Base-by-base conservation (phyloP, 2,329 filamentous ascomycete genomes). In the Torrubiellomyces zombiae region DNA sequence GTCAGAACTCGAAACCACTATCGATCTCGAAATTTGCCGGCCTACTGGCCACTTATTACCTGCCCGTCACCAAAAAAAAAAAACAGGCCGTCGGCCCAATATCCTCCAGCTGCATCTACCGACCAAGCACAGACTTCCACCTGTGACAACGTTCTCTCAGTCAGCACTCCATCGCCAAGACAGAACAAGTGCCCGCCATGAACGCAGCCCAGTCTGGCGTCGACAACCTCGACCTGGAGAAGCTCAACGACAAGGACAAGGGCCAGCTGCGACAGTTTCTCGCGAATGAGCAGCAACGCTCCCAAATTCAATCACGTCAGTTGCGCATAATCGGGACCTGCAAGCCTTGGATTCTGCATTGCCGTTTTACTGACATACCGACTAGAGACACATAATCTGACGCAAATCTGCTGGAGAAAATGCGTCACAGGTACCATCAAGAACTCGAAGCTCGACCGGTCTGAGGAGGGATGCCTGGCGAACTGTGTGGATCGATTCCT, bases 401-500 rank as follows among this genome's bases (percentile, higher is more conserved):
- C 62, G 21, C 77, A 89, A 42, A 68, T 78, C 32, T 98, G 89
- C 67, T 98, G 85, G 74, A 82, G 75, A 47, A 95, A 94, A 59
- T 98, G 89, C 61, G 63, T 94, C 32, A 76, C 78, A 7, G 61
- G 71, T 27, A 63, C 62, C 29, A 75, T 94, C 48, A 73, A 74
- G 38, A 67, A 63, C 32, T 67, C 71, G 15, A 68, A 71, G 41
- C 60, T 98, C 37, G 81, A 91, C 38, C 67, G 64, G 42, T 59
- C 54, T 32, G 89, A 98, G 58, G 75, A 89, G 57, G 56, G 61
- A 7, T 98, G 89, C 51, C 67, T 93, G 48, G 63, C 74, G 49
- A 94, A 93, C 60, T 98, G 89, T 45, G 83, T 95, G 28, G 80
- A 93, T 43, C 67, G 89, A 28, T 95, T 91, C 55, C 65, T 95